Evolutionary conservation across 2,329 filamentous ascomycete genomes (phyloP).

Genomic region (Colletotrichum filicis): DNA sequence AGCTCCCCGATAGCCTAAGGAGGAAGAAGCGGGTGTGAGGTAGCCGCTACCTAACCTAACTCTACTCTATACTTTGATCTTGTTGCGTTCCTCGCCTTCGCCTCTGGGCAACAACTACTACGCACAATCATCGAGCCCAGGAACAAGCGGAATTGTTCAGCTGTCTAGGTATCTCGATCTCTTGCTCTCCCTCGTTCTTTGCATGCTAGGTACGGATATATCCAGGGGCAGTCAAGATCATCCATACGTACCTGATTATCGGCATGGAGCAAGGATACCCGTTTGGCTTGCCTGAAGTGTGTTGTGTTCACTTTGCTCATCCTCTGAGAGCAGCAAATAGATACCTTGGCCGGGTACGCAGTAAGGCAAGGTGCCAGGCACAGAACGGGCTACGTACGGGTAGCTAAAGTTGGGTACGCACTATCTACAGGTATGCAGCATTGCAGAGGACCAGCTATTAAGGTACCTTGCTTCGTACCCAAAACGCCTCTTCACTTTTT

Average conservation of each 20-base stretch:
- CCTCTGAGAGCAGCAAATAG: not conserved
- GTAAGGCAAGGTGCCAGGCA: not conserved
- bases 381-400: not conserved
- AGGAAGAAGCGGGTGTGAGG: not conserved
- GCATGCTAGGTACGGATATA: no score
- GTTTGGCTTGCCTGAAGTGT: not conserved
- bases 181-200: no score
- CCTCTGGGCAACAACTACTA: no score
- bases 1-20: not conserved
- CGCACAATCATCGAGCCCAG: no score
- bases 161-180: no score
- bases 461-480: not conserved
- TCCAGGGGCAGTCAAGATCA: not conserved
- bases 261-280: not conserved
- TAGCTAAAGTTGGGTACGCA: not conserved
- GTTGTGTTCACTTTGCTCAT: not conserved
- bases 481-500: not conserved
- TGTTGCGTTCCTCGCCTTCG: not conserved
- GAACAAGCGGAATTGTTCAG: no score
- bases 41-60: not conserved
- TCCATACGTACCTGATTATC: not conserved
- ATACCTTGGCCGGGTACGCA: no score
- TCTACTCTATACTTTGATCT: not conserved
- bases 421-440: no score
- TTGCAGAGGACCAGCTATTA: no score